These are phyloP conservation scores for Pleomassaria siparia DNA, from an alignment of 2,329 filamentous ascomycete genomes.

Conservation along the genomic window DNA sequence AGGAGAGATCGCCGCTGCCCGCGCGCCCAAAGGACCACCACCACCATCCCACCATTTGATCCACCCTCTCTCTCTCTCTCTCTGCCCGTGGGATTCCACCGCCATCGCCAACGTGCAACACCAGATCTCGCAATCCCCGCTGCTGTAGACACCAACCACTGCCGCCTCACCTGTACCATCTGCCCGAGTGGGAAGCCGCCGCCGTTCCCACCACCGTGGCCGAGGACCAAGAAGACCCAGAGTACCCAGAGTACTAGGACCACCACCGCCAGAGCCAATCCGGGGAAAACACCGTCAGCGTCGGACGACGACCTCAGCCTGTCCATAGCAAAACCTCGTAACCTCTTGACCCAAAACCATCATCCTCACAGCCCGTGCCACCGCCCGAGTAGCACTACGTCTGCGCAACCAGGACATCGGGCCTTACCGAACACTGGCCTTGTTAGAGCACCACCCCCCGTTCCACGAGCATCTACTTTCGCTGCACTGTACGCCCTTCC, in stretches of 20 bases:
- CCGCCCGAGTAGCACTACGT: conserved; percentile 46
- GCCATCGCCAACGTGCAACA: conserved; percentile 34
- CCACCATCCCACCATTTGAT: conserved; percentile 33
- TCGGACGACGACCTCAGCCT: conserved; percentile 32
- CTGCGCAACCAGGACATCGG: conserved; percentile 52
- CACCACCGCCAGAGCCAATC: conserved; percentile 28
- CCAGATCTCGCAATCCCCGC: conserved; percentile 35
- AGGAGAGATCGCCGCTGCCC: conserved; percentile 50
- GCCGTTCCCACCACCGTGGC: conserved; percentile 29
- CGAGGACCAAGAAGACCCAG: no score
- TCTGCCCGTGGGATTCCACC: conserved; percentile 13
- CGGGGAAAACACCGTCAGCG: conserved; percentile 18
- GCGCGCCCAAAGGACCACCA: conserved; percentile 41
- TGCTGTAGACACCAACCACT: conserved; percentile 20
- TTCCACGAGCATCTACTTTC: conserved; percentile 42
- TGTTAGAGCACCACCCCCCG: conserved; percentile 37
- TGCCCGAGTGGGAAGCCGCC: conserved; percentile 28
- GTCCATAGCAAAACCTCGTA: conserved; percentile 27
- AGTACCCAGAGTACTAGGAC: no score
- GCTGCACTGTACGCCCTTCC: conserved; percentile 44
- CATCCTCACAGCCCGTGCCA: conserved; percentile 41
- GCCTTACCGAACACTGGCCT: conserved; percentile 41
- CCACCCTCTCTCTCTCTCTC: conserved; percentile 8
- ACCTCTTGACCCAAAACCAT: conserved; percentile 38
- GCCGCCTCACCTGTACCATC: conserved; percentile 21